Evolutionary conservation across 2,329 filamentous ascomycete genomes (phyloP).

Genomic region (Fusarium circinatum): DNA sequence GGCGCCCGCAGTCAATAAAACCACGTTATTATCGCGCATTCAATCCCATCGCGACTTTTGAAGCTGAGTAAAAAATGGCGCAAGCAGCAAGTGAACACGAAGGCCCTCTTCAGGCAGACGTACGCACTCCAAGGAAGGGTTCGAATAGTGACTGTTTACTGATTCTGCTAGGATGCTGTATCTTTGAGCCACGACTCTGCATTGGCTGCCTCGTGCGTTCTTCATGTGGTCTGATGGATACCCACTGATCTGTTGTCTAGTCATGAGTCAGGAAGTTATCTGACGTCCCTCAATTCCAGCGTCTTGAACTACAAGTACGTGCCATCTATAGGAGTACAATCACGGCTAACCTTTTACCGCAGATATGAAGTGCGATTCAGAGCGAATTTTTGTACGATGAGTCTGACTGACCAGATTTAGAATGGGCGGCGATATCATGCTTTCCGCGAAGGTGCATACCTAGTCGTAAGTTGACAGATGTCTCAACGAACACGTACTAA

Average conservation of each 20-base stretch:
- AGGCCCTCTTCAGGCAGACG: conserved; percentile 7
- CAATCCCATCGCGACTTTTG: fast-evolving
- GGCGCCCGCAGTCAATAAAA: not conserved
- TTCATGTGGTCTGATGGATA: not conserved
- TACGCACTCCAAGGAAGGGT: fast-evolving
- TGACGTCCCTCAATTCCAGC: conserved; percentile 4
- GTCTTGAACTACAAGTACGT: conserved; percentile 18
- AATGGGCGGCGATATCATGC: conserved; percentile 23
- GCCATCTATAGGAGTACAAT: fast-evolving
- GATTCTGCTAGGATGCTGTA: not conserved
- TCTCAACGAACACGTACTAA: fast-evolving
- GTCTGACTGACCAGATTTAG: not conserved
- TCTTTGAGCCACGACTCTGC: not conserved
- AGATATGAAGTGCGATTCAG: not conserved
- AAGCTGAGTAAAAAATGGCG: not conserved
- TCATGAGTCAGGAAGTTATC: not conserved
- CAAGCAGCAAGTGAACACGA: not conserved
- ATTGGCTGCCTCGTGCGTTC: not conserved
- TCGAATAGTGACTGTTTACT: not conserved
- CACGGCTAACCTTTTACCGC: fast-evolving
- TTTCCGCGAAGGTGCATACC: conserved; percentile 10
- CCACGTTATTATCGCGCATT: not conserved
- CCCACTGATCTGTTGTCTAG: not conserved
- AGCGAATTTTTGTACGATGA: fast-evolving
- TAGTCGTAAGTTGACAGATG: not conserved